phyloP scores from a whole-genome alignment of 2,329 filamentous ascomycete genomes.

The Lachnellula hyalina region DNA sequence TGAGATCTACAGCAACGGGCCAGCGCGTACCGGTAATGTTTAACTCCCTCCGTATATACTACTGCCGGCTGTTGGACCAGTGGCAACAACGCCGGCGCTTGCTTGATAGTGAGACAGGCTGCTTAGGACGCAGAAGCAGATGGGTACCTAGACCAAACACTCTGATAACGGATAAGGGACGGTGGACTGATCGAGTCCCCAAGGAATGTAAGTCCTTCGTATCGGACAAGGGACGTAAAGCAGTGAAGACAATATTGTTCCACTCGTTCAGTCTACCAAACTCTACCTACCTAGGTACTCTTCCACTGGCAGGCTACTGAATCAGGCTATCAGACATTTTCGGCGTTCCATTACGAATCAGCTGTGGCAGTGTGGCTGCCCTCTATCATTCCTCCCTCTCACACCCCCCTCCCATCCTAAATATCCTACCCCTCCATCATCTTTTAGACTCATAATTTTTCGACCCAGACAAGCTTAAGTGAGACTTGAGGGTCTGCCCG shows the following conservation, averaged over 20 bases:
- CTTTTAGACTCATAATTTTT: conserved; percentile 7
- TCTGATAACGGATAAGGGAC: not conserved
- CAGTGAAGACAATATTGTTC: not conserved
- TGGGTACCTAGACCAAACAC: not conserved
- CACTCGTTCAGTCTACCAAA: not conserved
- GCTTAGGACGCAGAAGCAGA: not conserved
- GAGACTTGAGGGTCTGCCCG: conserved; percentile 19
- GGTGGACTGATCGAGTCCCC: not conserved
- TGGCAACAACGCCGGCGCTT: not conserved
- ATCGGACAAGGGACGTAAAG: no score
- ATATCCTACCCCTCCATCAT: conserved; percentile 1
- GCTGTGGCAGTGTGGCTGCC: conserved; percentile 5
- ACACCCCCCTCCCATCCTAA: conserved; percentile 2
- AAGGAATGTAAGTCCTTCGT: not conserved
- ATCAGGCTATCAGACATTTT: not conserved
- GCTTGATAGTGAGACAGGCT: not conserved
- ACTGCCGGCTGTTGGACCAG: not conserved
- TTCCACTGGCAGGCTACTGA: not conserved
- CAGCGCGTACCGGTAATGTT: not conserved
- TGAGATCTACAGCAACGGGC: not conserved
- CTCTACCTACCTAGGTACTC: not conserved
- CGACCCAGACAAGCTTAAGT: conserved; percentile 11
- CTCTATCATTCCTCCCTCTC: not conserved
- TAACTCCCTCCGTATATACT: not conserved
- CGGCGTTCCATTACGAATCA: conserved; percentile 5